Percentiles rank a stretch among this genome's conserved stretches.
phyloP scores from a whole-genome alignment of 2,329 filamentous ascomycete genomes.

The Trichoderma sp. region DNA sequence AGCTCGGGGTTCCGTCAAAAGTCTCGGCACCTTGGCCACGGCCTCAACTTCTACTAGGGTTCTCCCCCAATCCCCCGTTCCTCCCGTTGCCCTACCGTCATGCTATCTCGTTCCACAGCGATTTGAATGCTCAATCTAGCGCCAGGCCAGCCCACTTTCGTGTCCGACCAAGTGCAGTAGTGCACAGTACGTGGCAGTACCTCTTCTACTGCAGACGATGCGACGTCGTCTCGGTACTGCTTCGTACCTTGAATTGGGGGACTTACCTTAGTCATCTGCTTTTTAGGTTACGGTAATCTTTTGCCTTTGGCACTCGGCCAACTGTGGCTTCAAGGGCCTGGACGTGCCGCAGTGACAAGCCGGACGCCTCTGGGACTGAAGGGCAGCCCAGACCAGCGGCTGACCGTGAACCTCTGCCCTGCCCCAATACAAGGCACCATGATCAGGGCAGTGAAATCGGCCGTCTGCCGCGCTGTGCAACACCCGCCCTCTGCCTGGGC shows the following conservation, averaged over 20 bases:
- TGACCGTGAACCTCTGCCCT: too few relatives aligned
- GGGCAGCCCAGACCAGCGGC: too few relatives aligned
- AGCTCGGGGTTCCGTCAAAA: neutral
- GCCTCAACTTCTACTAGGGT: conserved; percentile 10
- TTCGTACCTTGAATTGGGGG: neutral
- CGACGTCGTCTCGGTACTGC: conserved; percentile 17
- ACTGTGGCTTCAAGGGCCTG: neutral
- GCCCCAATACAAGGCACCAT: too few relatives aligned
- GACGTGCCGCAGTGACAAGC: too few relatives aligned
- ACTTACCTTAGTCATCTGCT: neutral
- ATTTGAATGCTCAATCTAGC: conserved; percentile 26
- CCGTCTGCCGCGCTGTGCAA: neutral
- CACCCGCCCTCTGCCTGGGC: neutral
- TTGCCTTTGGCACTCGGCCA: neutral
- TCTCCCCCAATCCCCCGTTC: conserved; percentile 18
- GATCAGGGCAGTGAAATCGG: too few relatives aligned
- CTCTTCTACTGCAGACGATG: neutral
- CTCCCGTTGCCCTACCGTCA: conserved; percentile 29
- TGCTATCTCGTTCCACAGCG: conserved; percentile 27
- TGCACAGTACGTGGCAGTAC: conserved; percentile 10
- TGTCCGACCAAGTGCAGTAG: conserved; percentile 17
- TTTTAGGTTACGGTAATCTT: neutral
- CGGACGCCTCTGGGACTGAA: too few relatives aligned
- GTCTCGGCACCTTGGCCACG: conserved; percentile 21
- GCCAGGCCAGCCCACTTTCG: conserved; percentile 21